Evolutionary conservation across 345 rosid genomes (phyloP).

Genomic region (Gossypium thurberi): DNA sequence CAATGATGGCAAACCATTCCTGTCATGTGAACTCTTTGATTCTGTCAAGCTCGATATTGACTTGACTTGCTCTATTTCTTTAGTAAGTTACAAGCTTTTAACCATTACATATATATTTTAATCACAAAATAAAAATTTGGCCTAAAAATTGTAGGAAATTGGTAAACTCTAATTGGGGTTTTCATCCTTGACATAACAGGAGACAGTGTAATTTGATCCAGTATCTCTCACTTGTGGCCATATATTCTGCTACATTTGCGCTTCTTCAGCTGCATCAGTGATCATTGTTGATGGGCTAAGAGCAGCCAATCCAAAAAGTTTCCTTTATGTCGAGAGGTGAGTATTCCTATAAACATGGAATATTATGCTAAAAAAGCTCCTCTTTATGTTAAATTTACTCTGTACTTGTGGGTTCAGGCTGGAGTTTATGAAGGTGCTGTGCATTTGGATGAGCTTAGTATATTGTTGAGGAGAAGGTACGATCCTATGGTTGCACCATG

Average conservation of each 20-base stretch:
- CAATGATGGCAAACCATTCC: slow-evolving; percentile 64
- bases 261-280: slow-evolving; percentile 90
- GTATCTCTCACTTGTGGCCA: slow-evolving; percentile 84
- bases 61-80: slow-evolving; percentile 86
- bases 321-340: slow-evolving; percentile 83
- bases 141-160: not conserved
- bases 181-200: slow-evolving; percentile 38
- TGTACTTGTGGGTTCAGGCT: slow-evolving; percentile 26
- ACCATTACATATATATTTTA: not conserved
- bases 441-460: slow-evolving; percentile 74
- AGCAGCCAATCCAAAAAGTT: slow-evolving; percentile 59
- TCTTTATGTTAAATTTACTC: not conserved
- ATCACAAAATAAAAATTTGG: not conserved
- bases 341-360: not conserved
- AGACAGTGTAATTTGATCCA: slow-evolving; percentile 74
- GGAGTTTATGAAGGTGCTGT: slow-evolving; percentile 61
- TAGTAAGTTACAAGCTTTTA: slow-evolving; percentile 47
- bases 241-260: slow-evolving; percentile 85
- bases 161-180: not conserved
- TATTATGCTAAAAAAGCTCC: not conserved
- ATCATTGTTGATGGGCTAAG: slow-evolving; percentile 68
- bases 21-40: slow-evolving; percentile 72
- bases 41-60: slow-evolving; percentile 75
- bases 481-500: not conserved
- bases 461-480: slow-evolving; percentile 63